phyloP scores from a whole-genome alignment of 805 yeast genomes.

The Wickerhamiella azymoides region DNA sequence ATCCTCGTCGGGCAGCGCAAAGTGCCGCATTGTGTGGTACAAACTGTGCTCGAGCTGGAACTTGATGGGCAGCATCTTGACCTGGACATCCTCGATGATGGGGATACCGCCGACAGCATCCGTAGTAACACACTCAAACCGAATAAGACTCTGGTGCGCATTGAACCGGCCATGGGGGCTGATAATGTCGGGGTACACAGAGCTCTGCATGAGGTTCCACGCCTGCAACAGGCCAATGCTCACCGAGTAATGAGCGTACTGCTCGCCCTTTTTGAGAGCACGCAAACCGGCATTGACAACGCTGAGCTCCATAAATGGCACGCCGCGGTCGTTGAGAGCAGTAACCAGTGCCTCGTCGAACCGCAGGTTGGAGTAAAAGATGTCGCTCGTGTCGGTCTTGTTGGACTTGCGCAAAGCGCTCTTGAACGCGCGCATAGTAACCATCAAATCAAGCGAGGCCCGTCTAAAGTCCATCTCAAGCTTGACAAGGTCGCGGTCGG shows the following conservation, averaged over 20 bases:
- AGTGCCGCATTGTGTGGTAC: slow-evolving; percentile 46
- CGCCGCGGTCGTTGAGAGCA: slow-evolving; percentile 43
- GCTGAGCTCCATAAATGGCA: slow-evolving; percentile 58
- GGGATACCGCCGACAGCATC: slow-evolving; percentile 84
- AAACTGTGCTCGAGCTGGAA: slow-evolving; percentile 61
- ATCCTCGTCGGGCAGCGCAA: slow-evolving; percentile 48
- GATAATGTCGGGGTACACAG: slow-evolving; percentile 58
- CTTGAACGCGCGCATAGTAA: slow-evolving; percentile 26
- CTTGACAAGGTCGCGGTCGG: slow-evolving; percentile 17
- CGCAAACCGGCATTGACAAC: slow-evolving; percentile 47
- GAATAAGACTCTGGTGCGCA: slow-evolving; percentile 27
- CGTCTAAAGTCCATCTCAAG: slow-evolving; percentile 22
- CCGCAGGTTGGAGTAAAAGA: slow-evolving; percentile 36
- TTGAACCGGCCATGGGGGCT: slow-evolving; percentile 30
- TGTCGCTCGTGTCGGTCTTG: slow-evolving; percentile 23
- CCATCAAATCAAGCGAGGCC: slow-evolving; percentile 21
- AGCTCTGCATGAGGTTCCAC: slow-evolving; percentile 42
- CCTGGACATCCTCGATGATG: slow-evolving; percentile 52
- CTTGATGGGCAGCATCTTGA: slow-evolving; percentile 50
- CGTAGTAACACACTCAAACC: slow-evolving; percentile 61
- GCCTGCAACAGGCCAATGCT: slow-evolving; percentile 53
- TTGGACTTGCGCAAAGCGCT: slow-evolving; percentile 21
- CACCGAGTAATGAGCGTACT: slow-evolving; percentile 50
- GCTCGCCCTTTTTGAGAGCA: slow-evolving; percentile 49
- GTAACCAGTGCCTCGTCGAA: slow-evolving; percentile 64